Evolutionary conservation across 371 early-diverging fungal genomes (phyloP).

Genomic region (Neoconidiobolus thromboides): DNA sequence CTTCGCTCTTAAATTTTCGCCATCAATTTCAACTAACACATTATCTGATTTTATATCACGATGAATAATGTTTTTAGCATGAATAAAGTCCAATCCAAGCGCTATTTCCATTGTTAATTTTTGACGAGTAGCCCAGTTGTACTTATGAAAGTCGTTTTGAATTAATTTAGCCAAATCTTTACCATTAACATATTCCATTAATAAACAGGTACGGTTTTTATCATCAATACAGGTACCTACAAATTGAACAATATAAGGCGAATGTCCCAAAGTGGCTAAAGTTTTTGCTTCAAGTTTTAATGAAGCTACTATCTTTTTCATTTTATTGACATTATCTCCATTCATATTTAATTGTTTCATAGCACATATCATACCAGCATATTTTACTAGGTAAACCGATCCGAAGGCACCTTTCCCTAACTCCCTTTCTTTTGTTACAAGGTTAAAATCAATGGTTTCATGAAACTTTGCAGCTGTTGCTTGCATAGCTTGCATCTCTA

Average conservation of each 20-base stretch:
- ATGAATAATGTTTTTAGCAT: conserved; percentile 79
- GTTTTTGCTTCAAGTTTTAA: background rate
- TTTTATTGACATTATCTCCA: background rate
- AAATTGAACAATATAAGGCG: background rate
- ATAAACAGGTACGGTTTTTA: background rate
- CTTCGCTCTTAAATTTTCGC: conserved; percentile 12
- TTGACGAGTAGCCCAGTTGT: background rate
- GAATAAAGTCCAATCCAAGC: conserved; percentile 23
- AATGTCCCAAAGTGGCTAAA: background rate
- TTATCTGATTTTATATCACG: conserved; percentile 96
- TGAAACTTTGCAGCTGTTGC: no score
- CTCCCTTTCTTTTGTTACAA: background rate
- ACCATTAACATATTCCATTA: conserved; percentile 1
- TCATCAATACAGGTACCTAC: background rate
- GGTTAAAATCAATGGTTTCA: background rate
- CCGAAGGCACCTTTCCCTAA: background rate
- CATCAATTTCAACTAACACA: conserved; percentile 60
- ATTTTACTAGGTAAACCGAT: background rate
- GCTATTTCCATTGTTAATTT: background rate
- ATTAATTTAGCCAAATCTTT: background rate
- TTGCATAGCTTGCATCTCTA: no score
- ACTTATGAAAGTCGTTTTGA: background rate
- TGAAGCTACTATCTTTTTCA: background rate
- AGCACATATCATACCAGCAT: background rate
- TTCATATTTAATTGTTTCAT: background rate